Evolutionary conservation across 2,329 filamentous ascomycete genomes (phyloP), one percentile per base, ranked within the genome.

Genomic region (Coleophoma eucalyptorum): DNA sequence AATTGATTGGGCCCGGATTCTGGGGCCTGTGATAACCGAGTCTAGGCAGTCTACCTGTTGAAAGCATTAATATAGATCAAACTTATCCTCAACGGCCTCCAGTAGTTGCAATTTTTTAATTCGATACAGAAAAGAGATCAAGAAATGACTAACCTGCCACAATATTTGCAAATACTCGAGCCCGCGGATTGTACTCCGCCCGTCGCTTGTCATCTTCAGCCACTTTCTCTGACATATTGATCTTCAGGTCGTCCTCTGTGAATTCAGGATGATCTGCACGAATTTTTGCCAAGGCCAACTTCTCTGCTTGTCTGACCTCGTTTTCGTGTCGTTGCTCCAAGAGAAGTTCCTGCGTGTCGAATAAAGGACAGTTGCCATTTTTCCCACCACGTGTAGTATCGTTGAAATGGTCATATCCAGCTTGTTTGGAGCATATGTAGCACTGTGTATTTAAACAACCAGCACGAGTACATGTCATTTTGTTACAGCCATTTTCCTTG

Each of bases 401-500:
- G 52, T 85, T 72, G 61, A 95, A 95, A 66, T 95, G 90, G 0
- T 72, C 58, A 61, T 95, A 94, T 15, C 61, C 69, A 50, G 76
- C 80, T 1, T 80, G 79, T 59, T 85, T 74, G 19, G 83, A 84
- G 69, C 90, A 96, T 40, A 90, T 75, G 59, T 91, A 90, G 62
- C 84, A 87, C 56, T 83, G 80, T 0, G 77, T 61, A 42, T 81
- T 78, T 2, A 50, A 5, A 52, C 81, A 84, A 1, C 69, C 69
- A 38, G 62, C 46, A n/a, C 77, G 76, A 0, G 79, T 73, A 65
- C 90, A 96, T 0, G 67, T 77, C 80, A 96, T 89, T 69, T 92
- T 92, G 70, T 95, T 95, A 71, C 90, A 96, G 3, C 90, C 90
- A 32, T 72, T 66, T 34, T 85, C 79, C 64, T 95, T 96, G 65